A percentile compares a stretch with the other conserved stretches of the same genome.
Evolutionary conservation across 2,329 filamentous ascomycete genomes (phyloP).

Genomic region (Diaporthe australafricana): DNA sequence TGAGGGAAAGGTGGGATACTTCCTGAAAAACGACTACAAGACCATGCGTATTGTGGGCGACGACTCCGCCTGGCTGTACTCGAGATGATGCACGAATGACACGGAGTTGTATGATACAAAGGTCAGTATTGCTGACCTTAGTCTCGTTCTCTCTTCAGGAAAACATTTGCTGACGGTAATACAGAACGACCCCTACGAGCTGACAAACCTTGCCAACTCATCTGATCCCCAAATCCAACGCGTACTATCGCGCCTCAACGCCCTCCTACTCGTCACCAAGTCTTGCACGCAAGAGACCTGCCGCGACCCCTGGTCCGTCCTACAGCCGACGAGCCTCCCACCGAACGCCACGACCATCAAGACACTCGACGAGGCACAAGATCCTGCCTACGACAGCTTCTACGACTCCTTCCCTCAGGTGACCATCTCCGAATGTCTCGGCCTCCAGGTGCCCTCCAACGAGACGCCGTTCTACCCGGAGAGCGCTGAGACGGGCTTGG

Average conservation of each 20-base stretch:
- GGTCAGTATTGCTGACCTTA: no score
- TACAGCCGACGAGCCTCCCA: no score
- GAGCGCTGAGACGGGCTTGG: neutral
- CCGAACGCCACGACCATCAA: no score
- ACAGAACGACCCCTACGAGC: constrained; percentile 64
- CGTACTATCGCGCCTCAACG: constrained; percentile 38
- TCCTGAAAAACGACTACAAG: constrained; percentile 69
- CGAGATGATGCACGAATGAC: constrained; percentile 76
- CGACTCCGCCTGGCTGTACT: constrained; percentile 71
- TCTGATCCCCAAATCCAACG: no score
- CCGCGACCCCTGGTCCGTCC: constrained; percentile 40
- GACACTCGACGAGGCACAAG: no score
- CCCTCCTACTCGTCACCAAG: constrained; percentile 44
- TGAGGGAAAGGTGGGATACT: no score
- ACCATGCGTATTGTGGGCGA: constrained; percentile 63
- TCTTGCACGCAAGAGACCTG: constrained; percentile 42
- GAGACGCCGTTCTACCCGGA: constrained; percentile 23
- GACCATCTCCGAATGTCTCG: constrained; percentile 7
- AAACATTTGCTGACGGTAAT: no score
- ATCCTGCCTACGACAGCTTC: no score
- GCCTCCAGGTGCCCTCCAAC: constrained; percentile 14
- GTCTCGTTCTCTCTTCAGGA: no score
- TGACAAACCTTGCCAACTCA: constrained; percentile 56
- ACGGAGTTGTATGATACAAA: constrained; percentile 75
- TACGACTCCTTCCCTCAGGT: neutral